Evolutionary conservation across 2,329 filamentous ascomycete genomes (phyloP).

Genomic region (Emmonsiellopsis sp.): DNA sequence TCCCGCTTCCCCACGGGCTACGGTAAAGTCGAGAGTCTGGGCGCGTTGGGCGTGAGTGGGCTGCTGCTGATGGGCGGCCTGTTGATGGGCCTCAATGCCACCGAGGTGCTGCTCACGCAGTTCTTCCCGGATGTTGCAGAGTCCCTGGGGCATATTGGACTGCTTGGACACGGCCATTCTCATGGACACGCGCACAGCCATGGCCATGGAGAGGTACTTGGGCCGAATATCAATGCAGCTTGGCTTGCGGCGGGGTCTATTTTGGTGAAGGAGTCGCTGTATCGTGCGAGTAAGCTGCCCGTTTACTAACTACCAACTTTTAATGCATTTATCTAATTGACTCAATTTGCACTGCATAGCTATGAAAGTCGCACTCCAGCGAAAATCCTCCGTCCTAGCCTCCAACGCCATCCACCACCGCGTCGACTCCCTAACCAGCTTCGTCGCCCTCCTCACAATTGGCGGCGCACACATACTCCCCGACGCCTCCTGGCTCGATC

Average conservation of each 20-base stretch:
- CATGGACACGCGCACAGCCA: constrained; percentile 56
- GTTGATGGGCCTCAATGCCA: constrained; percentile 80
- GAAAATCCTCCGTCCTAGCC: constrained; percentile 89
- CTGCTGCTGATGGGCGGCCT: constrained; percentile 82
- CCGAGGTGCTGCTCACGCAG: constrained; percentile 60
- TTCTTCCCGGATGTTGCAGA: constrained; percentile 60
- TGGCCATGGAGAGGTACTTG: constrained; percentile 43
- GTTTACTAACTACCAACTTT: too few relatives aligned
- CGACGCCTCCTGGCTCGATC: constrained; percentile 86
- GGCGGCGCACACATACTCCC: constrained; percentile 78
- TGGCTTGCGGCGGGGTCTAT: constrained; percentile 92
- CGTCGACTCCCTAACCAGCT: constrained; percentile 87
- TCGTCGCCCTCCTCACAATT: constrained; percentile 85
- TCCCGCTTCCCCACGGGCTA: constrained; percentile 82
- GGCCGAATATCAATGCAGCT: constrained; percentile 83
- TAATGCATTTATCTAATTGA: background rate
- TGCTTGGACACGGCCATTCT: constrained; percentile 49
- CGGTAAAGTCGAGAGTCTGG: constrained; percentile 95
- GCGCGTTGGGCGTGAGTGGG: constrained; percentile 84
- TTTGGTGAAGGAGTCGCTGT: constrained; percentile 91
- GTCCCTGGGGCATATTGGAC: constrained; percentile 29
- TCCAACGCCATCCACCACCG: constrained; percentile 96
- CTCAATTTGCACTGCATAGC: constrained; percentile 42
- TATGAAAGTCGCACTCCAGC: constrained; percentile 89
- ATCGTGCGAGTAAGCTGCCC: constrained; percentile 81